These are phyloP conservation scores for Hordeum pubiflorum DNA, from an alignment of 202 grass and related monocot species.

Conservation along the genomic window DNA sequence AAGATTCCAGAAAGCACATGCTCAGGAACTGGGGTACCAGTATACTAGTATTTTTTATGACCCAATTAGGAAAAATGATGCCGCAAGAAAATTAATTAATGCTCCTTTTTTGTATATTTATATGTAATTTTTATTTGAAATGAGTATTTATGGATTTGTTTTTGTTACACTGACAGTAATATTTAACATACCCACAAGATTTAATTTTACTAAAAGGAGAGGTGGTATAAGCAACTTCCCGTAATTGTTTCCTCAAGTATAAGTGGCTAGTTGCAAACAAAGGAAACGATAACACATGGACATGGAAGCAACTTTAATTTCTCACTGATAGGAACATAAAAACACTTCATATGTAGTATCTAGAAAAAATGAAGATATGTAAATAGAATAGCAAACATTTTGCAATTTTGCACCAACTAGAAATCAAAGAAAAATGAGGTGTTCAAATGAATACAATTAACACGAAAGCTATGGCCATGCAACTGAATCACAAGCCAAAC, in stretches of 20 bases:
- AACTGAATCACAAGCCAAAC: background rate
- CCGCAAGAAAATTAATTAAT: background rate
- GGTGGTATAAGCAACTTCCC: background rate
- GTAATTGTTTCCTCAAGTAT: background rate
- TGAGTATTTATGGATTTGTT: background rate
- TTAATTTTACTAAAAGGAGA: background rate
- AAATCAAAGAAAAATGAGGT: background rate
- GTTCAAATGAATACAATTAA: background rate
- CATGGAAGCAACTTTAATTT: background rate
- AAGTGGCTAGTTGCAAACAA: background rate
- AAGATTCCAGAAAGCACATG: too few relatives aligned
- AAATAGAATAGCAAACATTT: background rate
- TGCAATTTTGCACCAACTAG: background rate
- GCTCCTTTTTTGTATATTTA: background rate
- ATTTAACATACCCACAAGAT: background rate
- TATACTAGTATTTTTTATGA: background rate
- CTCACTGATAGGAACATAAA: background rate
- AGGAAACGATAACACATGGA: background rate
- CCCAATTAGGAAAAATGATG: background rate
- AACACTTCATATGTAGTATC: background rate
- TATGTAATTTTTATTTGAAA: background rate
- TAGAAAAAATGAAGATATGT: background rate
- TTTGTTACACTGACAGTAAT: background rate
- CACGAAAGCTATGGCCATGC: background rate
- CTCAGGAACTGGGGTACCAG: background rate